Evolutionary conservation across 2,329 filamentous ascomycete genomes (phyloP).

Genomic region (Ramularia collo-cygni): DNA sequence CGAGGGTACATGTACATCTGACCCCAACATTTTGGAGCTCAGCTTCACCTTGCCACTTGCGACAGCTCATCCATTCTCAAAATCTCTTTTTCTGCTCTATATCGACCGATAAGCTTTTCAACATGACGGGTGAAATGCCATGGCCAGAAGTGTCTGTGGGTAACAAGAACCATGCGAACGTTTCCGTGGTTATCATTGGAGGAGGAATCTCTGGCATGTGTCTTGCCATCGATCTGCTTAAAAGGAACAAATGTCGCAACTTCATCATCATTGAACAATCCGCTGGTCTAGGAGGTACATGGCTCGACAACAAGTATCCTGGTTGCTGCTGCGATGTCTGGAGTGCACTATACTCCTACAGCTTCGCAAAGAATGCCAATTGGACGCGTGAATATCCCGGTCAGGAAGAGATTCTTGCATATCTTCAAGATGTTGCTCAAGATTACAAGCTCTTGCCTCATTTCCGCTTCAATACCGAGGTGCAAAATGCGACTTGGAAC

Average conservation of each 20-base stretch:
- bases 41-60: background rate
- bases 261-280: constrained; percentile 54
- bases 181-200: constrained; percentile 52
- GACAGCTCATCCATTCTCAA: background rate
- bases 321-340: constrained; percentile 40
- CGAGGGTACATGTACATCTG: too few species aligned
- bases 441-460: constrained; percentile 51
- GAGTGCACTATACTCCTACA: constrained; percentile 52
- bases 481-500: constrained; percentile 50
- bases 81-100: background rate
- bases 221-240: constrained; percentile 52
- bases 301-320: constrained; percentile 51
- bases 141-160: constrained; percentile 42
- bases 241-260: constrained; percentile 45
- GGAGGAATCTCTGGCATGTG: constrained; percentile 44
- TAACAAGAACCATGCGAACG: constrained; percentile 46
- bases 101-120: background rate
- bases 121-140: constrained; percentile 37
- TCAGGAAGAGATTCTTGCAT: constrained; percentile 54
- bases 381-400: constrained; percentile 54
- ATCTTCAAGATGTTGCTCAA: constrained; percentile 47
- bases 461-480: constrained; percentile 51
- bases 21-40: too few species aligned
- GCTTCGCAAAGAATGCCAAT: constrained; percentile 53
- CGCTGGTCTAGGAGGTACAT: constrained; percentile 47